Percentiles rank a stretch among this genome's conserved stretches.
phyloP scores from a whole-genome alignment of 2,329 filamentous ascomycete species.

The Aspergillus nomiae region DNA sequence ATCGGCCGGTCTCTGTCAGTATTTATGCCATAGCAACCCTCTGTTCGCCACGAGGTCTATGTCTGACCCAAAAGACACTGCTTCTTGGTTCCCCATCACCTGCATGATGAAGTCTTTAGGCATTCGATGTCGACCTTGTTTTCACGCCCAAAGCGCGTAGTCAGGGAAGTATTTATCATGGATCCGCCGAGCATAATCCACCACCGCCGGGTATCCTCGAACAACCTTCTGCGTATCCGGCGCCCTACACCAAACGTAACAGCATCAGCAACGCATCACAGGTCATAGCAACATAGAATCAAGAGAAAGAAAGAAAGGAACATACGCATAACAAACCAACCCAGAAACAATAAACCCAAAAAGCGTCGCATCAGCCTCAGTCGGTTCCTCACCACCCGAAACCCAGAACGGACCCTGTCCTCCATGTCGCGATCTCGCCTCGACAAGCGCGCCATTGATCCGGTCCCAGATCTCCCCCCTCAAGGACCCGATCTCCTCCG shows the following conservation, averaged over 20 bases:
- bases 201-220: conserved; percentile 49
- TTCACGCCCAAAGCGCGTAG: conserved; percentile 47
- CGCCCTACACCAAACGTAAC: conserved; percentile 34
- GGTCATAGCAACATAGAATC: neutral
- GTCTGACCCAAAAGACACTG: neutral
- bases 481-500: conserved; percentile 52
- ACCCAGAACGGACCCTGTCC: conserved; percentile 56
- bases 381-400: conserved; percentile 55
- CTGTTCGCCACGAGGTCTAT: neutral
- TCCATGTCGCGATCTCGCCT: conserved; percentile 31
- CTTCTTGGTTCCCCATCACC: neutral
- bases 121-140: neutral
- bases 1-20: neutral
- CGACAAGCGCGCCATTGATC: conserved; percentile 49
- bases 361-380: conserved; percentile 59
- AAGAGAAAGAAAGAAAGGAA: neutral
- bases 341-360: conserved; percentile 61
- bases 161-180: conserved; percentile 61
- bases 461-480: conserved; percentile 57
- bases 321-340: conserved; percentile 58
- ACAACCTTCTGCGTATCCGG: conserved; percentile 52
- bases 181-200: conserved; percentile 61
- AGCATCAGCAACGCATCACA: conserved; percentile 7
- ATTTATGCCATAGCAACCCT: neutral
- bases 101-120: neutral